Evolutionary conservation across 805 yeast genomes (phyloP).

Genomic region (Ogataea minuta): DNA sequence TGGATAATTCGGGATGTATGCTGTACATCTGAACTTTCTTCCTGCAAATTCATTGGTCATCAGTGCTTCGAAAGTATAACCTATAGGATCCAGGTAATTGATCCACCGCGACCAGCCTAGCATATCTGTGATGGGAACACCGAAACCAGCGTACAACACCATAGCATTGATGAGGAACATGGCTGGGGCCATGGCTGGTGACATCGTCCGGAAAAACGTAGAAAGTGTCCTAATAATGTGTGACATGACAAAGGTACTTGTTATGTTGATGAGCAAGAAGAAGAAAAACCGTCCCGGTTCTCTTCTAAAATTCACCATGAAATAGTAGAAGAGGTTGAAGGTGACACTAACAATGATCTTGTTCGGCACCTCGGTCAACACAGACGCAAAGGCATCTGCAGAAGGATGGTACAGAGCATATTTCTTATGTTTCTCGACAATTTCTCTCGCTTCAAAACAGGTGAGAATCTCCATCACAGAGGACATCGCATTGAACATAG

Average conservation of each 20-base stretch:
- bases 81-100: conserved; percentile 56
- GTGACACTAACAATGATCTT: conserved; percentile 42
- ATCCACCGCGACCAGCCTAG: conserved; percentile 68
- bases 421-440: conserved; percentile 57
- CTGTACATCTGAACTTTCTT: conserved; percentile 41
- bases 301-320: conserved; percentile 52
- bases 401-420: conserved; percentile 57
- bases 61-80: conserved; percentile 54
- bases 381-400: conserved; percentile 61
- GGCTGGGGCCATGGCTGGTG: conserved; percentile 60
- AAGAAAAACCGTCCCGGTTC: conserved; percentile 54
- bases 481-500: conserved; percentile 60
- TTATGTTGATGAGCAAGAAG: conserved; percentile 42
- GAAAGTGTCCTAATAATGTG: conserved; percentile 55
- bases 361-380: conserved; percentile 57
- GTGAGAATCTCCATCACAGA: conserved; percentile 58
- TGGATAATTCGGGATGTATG: conserved; percentile 46
- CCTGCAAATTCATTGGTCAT: conserved; percentile 55
- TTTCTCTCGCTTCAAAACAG: conserved; percentile 52
- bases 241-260: conserved; percentile 51
- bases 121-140: conserved; percentile 54
- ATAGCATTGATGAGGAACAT: conserved; percentile 47
- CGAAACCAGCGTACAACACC: conserved; percentile 55
- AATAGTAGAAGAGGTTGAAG: conserved; percentile 52
- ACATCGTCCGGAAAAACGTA: conserved; percentile 43